phyloP scores from a whole-genome alignment of 768 basidiomycete genomes.

The Botryobasidium botryosum region DNA sequence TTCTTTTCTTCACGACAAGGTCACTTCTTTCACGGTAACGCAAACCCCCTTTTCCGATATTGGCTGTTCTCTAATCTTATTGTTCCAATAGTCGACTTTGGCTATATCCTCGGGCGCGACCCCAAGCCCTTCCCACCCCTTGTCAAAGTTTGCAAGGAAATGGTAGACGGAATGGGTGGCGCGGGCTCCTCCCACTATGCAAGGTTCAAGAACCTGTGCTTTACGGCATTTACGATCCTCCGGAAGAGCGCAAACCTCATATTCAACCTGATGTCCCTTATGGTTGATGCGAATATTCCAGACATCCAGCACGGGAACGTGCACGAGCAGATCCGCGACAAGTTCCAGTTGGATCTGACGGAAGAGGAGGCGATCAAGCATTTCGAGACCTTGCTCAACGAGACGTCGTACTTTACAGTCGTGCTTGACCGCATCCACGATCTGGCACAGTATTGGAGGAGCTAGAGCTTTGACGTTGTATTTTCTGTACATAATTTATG shows the following conservation, averaged over 20 bases:
- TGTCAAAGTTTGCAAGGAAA: constrained; percentile 97
- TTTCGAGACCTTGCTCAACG: constrained; percentile 83
- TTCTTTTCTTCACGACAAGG: constrained; percentile 24
- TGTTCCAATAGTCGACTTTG: constrained; percentile 66
- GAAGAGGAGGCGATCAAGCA: constrained; percentile 97
- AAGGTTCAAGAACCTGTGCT: constrained; percentile 91
- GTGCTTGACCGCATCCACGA: constrained; percentile 91
- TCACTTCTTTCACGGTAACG: constrained; percentile 88
- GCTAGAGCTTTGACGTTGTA: too few species aligned
- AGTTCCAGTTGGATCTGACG: constrained; percentile 83
- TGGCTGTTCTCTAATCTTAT: background rate
- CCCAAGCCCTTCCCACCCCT: constrained; percentile 96
- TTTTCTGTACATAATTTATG: too few species aligned
- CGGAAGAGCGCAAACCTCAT: constrained; percentile 96
- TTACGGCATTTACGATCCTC: constrained; percentile 93
- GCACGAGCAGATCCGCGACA: constrained; percentile 84
- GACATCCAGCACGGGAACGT: constrained; percentile 89
- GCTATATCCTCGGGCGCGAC: constrained; percentile 93
- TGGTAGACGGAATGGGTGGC: constrained; percentile 99
- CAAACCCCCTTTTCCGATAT: background rate
- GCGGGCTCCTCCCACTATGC: constrained; percentile 87
- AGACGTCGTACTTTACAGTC: constrained; percentile 85
- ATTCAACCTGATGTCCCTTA: constrained; percentile 85
- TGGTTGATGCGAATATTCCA: constrained; percentile 95
- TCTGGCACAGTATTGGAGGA: constrained; percentile 48